Percentiles rank a stretch among this genome's conserved stretches.
These are phyloP conservation scores for Daldinia caldariorum DNA, from an alignment of 495 filamentous ascomycete genomes.

Conservation along the genomic window DNA sequence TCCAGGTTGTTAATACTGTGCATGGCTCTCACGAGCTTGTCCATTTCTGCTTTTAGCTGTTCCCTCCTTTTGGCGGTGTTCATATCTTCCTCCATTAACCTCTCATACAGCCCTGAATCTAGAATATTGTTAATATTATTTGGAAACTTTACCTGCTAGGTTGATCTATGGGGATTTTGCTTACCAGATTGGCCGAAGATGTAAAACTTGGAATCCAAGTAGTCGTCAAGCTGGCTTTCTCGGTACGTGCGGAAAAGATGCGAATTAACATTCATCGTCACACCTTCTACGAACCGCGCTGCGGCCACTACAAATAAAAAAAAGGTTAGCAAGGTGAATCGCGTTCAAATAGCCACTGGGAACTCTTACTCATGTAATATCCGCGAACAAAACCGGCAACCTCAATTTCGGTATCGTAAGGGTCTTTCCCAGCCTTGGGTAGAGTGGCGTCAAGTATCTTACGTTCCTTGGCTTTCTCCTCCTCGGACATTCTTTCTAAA, in stretches of 20 bases:
- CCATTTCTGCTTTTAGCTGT: constrained; percentile 51
- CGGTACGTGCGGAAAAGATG: constrained; percentile 54
- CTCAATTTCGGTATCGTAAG: constrained; percentile 57
- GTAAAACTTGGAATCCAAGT: constrained; percentile 55
- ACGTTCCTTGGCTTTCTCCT: constrained; percentile 44
- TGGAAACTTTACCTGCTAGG: background rate
- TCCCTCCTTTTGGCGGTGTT: constrained; percentile 49
- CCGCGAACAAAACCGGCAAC: constrained; percentile 62
- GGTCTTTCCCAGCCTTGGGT: constrained; percentile 54
- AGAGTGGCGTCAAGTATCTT: constrained; percentile 45
- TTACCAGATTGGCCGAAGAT: constrained; percentile 42
- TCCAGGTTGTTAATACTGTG: constrained; percentile 51
- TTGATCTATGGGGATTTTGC: background rate
- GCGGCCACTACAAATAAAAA: constrained; percentile 48
- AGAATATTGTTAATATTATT: constrained; percentile 12
- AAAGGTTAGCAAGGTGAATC: constrained; percentile 11
- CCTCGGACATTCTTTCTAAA: constrained; percentile 52
- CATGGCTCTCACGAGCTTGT: constrained; percentile 54
- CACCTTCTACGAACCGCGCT: constrained; percentile 60
- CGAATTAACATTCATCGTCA: constrained; percentile 57
- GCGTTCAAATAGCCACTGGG: background rate
- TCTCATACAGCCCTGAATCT: constrained; percentile 47
- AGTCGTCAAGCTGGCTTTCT: constrained; percentile 40
- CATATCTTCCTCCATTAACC: constrained; percentile 59
- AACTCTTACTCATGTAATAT: constrained; percentile 58